Percentiles rank a stretch among this genome's conserved stretches.
Evolutionary conservation across 2,329 filamentous ascomycete species (phyloP).

Genomic region (Microcera coccophila): DNA sequence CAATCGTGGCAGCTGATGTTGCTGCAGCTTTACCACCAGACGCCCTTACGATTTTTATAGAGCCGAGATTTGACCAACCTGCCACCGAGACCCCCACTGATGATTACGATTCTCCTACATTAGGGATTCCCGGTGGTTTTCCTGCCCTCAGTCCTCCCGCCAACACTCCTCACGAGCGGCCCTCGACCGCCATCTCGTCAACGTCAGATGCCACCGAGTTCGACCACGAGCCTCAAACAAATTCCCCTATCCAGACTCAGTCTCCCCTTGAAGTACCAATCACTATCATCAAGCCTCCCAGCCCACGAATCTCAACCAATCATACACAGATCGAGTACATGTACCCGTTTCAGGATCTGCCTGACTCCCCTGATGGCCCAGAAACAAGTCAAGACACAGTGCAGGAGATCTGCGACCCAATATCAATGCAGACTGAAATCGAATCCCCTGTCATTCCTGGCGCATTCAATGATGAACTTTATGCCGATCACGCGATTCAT

Average conservation of each 20-base stretch:
- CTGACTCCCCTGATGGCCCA: conserved; percentile 21
- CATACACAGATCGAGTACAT: conserved; percentile 43
- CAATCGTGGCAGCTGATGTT: conserved; percentile 19
- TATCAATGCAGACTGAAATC: conserved; percentile 2
- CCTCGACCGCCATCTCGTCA: conserved; percentile 56
- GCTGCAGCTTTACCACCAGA: conserved; percentile 22
- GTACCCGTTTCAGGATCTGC: conserved; percentile 49
- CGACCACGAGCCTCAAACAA: conserved; percentile 66
- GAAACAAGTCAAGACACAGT: conserved; percentile 4
- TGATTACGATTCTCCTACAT: conserved; percentile 57
- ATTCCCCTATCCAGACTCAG: conserved; percentile 41
- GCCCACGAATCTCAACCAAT: conserved; percentile 24
- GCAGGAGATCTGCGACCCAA: conserved; percentile 22
- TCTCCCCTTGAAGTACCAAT: conserved; percentile 23
- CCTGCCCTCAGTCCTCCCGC: conserved; percentile 40
- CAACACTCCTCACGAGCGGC: conserved; percentile 44
- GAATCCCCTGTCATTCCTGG: conserved; percentile 23
- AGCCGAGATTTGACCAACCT: conserved; percentile 10
- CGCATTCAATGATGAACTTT: conserved; percentile 36
- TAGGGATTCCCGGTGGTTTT: conserved; percentile 64
- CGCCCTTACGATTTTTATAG: conserved; percentile 15
- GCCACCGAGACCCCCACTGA: conserved; percentile 9
- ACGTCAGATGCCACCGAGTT: conserved; percentile 65
- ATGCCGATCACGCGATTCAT: conserved; percentile 24
- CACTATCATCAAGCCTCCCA: conserved; percentile 28